A percentile compares a stretch with the other conserved stretches of the same genome.
These are phyloP conservation scores for Leccinellum luteum DNA, from an alignment of 768 basidiomycete genomes.

Conservation along the genomic window DNA sequence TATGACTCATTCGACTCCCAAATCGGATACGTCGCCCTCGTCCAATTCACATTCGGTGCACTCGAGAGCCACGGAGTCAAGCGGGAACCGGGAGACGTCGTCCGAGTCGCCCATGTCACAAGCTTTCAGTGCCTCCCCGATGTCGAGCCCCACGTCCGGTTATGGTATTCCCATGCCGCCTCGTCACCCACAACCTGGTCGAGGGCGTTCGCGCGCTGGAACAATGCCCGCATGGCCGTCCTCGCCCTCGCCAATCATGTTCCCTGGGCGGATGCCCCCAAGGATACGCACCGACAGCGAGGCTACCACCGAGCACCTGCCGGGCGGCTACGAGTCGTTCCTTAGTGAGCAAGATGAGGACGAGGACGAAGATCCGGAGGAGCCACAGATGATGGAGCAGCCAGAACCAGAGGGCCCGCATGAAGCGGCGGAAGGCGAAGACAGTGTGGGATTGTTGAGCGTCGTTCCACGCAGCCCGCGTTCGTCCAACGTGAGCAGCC, in stretches of 20 bases:
- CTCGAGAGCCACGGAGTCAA: slow-evolving; percentile 54
- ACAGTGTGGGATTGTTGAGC: slow-evolving; percentile 56
- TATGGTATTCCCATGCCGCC: slow-evolving; percentile 49
- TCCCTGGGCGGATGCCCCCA: slow-evolving; percentile 25
- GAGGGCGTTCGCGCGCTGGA: slow-evolving; percentile 37
- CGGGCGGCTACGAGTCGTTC: slow-evolving; percentile 31
- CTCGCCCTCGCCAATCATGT: slow-evolving; percentile 36
- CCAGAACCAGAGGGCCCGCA: slow-evolving; percentile 52
- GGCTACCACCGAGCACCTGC: slow-evolving; percentile 22
- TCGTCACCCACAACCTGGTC: slow-evolving; percentile 41
- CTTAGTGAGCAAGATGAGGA: slow-evolving; percentile 32
- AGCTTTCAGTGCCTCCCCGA: slow-evolving; percentile 35
- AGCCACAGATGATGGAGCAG: slow-evolving; percentile 39
- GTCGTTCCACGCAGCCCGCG: slow-evolving; percentile 51
- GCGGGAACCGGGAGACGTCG: slow-evolving; percentile 56
- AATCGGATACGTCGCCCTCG: slow-evolving; percentile 36
- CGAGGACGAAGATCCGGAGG: slow-evolving; percentile 33
- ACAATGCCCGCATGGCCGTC: slow-evolving; percentile 37
- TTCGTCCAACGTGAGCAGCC: slow-evolving; percentile 37
- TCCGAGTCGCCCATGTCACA: slow-evolving; percentile 57
- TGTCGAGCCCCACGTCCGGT: slow-evolving; percentile 36
- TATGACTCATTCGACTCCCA: slow-evolving; percentile 39
- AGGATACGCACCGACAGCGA: slow-evolving; percentile 32
- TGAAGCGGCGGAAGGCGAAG: slow-evolving; percentile 62
- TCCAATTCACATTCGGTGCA: slow-evolving; percentile 39